These are phyloP conservation scores for Hypoxylon cercidicola DNA, from an alignment of 495 filamentous ascomycete genomes.

Conservation along the genomic window DNA sequence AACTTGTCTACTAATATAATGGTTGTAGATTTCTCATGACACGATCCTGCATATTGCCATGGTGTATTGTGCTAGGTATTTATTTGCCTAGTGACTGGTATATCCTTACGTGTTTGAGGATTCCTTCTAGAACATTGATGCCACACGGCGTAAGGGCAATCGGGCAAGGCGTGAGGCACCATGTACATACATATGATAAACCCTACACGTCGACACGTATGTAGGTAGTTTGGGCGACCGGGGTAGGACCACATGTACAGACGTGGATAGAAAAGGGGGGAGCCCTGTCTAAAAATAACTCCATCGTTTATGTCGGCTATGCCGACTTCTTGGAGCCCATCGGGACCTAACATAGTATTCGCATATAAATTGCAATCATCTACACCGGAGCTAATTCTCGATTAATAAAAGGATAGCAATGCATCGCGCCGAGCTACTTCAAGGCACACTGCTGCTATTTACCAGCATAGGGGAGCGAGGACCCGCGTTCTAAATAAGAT, in stretches of 20 bases:
- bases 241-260: not conserved
- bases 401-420: too few species aligned
- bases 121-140: slow-evolving; percentile 24
- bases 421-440: too few species aligned
- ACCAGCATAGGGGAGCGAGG: too few species aligned
- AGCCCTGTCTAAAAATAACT: slow-evolving; percentile 25
- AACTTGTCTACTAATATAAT: too few species aligned
- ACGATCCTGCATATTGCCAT: too few species aligned
- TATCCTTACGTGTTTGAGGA: slow-evolving; percentile 1
- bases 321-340: slow-evolving; percentile 1
- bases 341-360: not conserved
- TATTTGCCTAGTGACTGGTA: not conserved
- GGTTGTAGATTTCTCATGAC: too few species aligned
- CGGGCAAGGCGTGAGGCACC: too few species aligned
- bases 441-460: too few species aligned
- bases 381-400: too few species aligned
- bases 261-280: slow-evolving; percentile 5
- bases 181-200: slow-evolving; percentile 1
- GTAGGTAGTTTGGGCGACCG: slow-evolving; percentile 14
- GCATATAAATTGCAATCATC: not conserved
- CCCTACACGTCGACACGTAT: not conserved
- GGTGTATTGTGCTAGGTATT: not conserved
- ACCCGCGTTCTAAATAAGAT: too few species aligned
- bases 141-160: slow-evolving; percentile 6
- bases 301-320: slow-evolving; percentile 16